A percentile compares a stretch with the other conserved stretches of the same genome.
Conservation (phyloP, 805 yeast genomes). For the Scheffersomyces coipomensis region DNA sequence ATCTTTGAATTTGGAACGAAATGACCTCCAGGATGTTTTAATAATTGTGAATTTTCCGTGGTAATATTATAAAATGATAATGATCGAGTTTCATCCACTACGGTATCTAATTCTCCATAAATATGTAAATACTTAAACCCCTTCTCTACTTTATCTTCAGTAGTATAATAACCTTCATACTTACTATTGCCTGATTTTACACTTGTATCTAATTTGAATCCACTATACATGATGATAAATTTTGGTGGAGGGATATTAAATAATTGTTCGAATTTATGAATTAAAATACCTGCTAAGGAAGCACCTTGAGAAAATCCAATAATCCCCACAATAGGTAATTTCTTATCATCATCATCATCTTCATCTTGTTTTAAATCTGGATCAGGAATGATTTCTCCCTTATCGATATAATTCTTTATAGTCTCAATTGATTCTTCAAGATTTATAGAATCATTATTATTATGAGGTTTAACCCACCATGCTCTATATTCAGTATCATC, state of each 20-base stretch:
- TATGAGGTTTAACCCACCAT: conserved; percentile 71
- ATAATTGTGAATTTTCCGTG: conserved; percentile 50
- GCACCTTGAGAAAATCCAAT: conserved; percentile 96
- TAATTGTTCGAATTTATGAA: conserved; percentile 55
- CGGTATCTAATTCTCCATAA: conserved; percentile 82
- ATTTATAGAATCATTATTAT: conserved; percentile 40
- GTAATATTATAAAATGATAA: conserved; percentile 47
- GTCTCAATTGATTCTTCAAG: conserved; percentile 51
- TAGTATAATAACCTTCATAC: conserved; percentile 21
- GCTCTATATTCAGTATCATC: conserved; percentile 46
- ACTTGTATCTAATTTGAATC: conserved; percentile 40
- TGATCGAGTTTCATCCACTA: conserved; percentile 74
- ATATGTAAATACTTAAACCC: conserved; percentile 57
- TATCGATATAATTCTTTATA: conserved; percentile 49
- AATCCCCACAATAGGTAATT: conserved; percentile 75
- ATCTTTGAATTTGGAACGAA: conserved; percentile 86
- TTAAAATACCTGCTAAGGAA: conserved; percentile 71
- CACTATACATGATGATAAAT: conserved; percentile 77
- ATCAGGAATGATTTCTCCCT: conserved; percentile 49
- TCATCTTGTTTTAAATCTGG: conserved; percentile 19
- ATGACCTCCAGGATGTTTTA: conserved; percentile 95
- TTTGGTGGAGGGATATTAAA: conserved; percentile 50
- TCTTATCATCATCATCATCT: conserved; percentile 16
- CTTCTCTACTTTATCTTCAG: conserved; percentile 22
- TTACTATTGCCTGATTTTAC: conserved; percentile 21